Conservation (phyloP, 345 rosid genomes). For the Linum lewisii region DNA sequence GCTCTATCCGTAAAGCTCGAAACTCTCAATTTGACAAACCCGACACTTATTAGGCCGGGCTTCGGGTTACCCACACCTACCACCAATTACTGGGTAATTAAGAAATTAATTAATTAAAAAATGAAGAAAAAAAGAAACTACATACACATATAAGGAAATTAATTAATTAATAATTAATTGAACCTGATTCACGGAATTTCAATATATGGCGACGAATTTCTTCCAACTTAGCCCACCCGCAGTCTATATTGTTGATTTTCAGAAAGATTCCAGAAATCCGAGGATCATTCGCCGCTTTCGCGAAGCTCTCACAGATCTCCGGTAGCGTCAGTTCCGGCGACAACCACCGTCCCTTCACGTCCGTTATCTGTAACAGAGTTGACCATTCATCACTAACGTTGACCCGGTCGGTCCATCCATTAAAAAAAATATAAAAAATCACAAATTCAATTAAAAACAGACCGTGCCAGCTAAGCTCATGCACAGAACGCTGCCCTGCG, state of each 20-base stretch:
- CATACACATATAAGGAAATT: no score
- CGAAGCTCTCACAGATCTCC: slow-evolving; percentile 71
- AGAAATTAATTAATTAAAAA: no score
- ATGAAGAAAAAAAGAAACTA: no score
- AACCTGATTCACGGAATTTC: slow-evolving; percentile 88
- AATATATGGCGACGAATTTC: slow-evolving; percentile 77
- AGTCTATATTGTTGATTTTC: slow-evolving; percentile 64
- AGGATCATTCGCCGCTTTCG: slow-evolving; percentile 90
- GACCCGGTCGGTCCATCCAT: no score
- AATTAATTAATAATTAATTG: neutral
- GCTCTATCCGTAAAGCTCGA: no score
- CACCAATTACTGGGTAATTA: no score
- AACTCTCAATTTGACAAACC: no score
- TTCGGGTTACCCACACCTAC: no score
- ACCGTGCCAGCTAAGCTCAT: slow-evolving; percentile 96
- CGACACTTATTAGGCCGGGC: no score
- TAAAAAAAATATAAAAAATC: no score
- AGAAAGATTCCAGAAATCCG: slow-evolving; percentile 82
- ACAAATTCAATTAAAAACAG: neutral
- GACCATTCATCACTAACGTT: slow-evolving; percentile 7
- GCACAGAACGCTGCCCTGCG: slow-evolving; percentile 67
- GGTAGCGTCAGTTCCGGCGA: slow-evolving; percentile 75
- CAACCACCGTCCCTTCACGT: slow-evolving; percentile 85
- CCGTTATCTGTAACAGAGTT: slow-evolving; percentile 62
- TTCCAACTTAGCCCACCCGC: slow-evolving; percentile 96